These are phyloP conservation scores for Gracilaria vermiculophylla DNA, from an alignment of 23 red algal species.

Conservation along the genomic window DNA sequence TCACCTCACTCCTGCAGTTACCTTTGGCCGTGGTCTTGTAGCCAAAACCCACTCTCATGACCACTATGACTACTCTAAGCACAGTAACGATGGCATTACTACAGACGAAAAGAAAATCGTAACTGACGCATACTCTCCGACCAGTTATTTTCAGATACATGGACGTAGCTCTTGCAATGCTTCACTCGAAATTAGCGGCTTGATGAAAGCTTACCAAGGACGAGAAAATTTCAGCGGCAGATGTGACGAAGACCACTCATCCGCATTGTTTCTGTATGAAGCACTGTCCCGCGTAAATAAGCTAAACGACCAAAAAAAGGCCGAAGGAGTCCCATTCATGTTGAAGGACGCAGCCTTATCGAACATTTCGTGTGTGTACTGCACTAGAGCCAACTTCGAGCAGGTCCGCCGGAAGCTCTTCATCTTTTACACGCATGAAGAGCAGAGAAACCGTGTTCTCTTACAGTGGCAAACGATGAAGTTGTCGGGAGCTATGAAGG, in stretches of 20 bases:
- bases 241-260: neutral
- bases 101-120: too few relatives aligned
- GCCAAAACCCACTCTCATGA: too few relatives aligned
- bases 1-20: too few relatives aligned
- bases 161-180: too few relatives aligned
- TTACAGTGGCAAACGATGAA: neutral
- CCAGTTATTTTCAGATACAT: too few relatives aligned
- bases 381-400: neutral
- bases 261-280: neutral
- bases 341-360: neutral
- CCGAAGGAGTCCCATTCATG: neutral
- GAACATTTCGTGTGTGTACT: neutral
- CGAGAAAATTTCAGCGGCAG: neutral
- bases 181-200: neutral
- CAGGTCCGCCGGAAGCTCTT: neutral
- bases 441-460: neutral
- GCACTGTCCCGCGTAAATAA: neutral
- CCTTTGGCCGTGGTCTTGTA: too few relatives aligned
- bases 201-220: neutral
- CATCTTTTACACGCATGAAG: neutral
- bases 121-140: too few relatives aligned
- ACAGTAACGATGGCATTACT: too few relatives aligned
- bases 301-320: neutral
- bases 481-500: constrained; percentile 2
- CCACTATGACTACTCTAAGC: too few relatives aligned